Conservation (phyloP, 371 early-diverging fungal genomes). For the Smittium culicis region DNA sequence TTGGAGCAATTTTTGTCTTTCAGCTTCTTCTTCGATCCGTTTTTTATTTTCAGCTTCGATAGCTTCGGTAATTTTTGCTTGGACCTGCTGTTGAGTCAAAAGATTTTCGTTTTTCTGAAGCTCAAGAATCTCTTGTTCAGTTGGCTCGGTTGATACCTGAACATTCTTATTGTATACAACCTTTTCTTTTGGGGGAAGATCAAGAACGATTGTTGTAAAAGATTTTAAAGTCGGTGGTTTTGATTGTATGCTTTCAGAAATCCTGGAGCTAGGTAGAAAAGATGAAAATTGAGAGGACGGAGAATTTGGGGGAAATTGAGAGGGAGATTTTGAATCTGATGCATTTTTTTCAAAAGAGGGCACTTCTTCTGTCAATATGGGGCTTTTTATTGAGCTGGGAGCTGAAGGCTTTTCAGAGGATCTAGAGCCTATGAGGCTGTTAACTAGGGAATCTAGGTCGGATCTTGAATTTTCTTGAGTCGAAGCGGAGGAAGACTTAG, state of each 20-base stretch:
- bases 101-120: not conserved
- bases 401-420: not conserved
- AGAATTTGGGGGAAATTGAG: not conserved
- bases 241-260: not conserved
- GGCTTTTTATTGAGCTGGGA: not conserved
- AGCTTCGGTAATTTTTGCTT: constrained; percentile 22
- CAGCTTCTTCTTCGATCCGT: constrained; percentile 43
- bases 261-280: constrained; percentile 17
- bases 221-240: constrained; percentile 31
- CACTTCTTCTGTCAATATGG: not conserved
- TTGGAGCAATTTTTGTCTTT: constrained; percentile 38
- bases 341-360: not conserved
- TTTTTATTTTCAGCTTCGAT: constrained; percentile 45
- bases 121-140: constrained; percentile 32
- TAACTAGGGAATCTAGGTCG: not conserved
- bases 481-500: too few relatives aligned
- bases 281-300: not conserved
- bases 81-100: constrained; percentile 24
- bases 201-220: constrained; percentile 52
- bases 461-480: not conserved
- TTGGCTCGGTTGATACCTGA: constrained; percentile 57
- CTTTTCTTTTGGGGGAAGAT: constrained; percentile 71
- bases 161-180: constrained; percentile 83
- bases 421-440: not conserved
- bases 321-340: not conserved